phyloP scores from a whole-genome alignment of 257 asterid species.

The Fraxinus americana region DNA sequence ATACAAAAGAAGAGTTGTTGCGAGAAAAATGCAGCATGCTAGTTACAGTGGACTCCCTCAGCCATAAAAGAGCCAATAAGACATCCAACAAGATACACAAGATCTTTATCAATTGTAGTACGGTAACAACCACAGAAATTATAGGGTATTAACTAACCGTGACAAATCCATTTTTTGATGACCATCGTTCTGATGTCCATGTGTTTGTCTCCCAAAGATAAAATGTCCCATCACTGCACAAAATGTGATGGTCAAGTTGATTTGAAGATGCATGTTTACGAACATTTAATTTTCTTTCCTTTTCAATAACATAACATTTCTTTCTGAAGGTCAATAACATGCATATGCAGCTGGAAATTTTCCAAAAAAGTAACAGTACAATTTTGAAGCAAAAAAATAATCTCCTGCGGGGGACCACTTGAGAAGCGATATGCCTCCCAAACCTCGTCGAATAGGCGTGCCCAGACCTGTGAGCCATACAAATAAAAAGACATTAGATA shows the following conservation, averaged over 20 bases:
- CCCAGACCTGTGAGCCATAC: conserved; percentile 64
- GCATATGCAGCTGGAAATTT: conserved; percentile 17
- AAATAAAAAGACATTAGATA: conserved; percentile 9
- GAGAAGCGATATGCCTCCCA: conserved; percentile 92
- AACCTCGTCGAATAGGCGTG: conserved; percentile 94
- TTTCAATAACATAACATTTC: conserved; percentile 14
- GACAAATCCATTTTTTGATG: conserved; percentile 83
- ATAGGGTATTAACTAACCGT: conserved; percentile 61
- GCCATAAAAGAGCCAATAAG: background rate
- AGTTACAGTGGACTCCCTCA: background rate
- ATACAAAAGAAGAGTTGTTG: conserved; percentile 10
- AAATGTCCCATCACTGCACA: conserved; percentile 92
- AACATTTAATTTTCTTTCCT: background rate
- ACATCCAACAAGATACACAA: conserved; percentile 11
- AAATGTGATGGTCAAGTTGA: conserved; percentile 14
- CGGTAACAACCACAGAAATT: conserved; percentile 3
- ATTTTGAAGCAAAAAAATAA: conserved; percentile 86
- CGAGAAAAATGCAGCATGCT: background rate
- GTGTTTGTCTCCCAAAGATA: conserved; percentile 98
- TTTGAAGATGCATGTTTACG: background rate
- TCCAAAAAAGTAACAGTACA: conserved; percentile 51
- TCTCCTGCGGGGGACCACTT: conserved; percentile 99
- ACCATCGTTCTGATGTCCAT: conserved; percentile 98
- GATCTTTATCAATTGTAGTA: background rate
- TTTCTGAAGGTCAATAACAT: conserved; percentile 21